phyloP scores from a whole-genome alignment of 1,139 yeast genomes.

The Spathaspora sp. region DNA sequence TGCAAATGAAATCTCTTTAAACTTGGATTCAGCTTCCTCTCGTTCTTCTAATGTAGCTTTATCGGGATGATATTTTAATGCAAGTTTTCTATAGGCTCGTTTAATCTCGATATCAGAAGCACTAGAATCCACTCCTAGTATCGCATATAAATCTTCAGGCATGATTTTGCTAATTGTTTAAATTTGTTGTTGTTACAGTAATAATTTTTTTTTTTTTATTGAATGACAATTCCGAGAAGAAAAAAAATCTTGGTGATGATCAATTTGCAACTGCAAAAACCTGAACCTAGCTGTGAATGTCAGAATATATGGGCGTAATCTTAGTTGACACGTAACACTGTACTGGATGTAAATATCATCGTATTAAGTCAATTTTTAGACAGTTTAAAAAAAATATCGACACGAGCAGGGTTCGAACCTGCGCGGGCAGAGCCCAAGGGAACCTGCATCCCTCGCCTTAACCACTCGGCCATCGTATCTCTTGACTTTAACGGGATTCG shows the following conservation, averaged over 20 bases:
- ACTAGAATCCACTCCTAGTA: constrained; percentile 62
- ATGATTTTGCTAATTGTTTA: not conserved
- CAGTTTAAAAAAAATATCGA: constrained; percentile 26
- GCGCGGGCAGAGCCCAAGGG: constrained; percentile 56
- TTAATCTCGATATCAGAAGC: constrained; percentile 70
- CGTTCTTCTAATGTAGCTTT: constrained; percentile 69
- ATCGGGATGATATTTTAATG: constrained; percentile 78
- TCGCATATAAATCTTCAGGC: constrained; percentile 53
- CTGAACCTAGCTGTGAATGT: not conserved
- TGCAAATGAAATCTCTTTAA: constrained; percentile 76
- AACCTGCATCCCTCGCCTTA: constrained; percentile 57
- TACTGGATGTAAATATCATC: too few relatives aligned
- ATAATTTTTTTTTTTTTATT: not conserved
- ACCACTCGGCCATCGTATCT: constrained; percentile 57
- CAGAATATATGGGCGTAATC: too few relatives aligned
- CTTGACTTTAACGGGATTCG: constrained; percentile 4
- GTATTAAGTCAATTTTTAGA: too few relatives aligned
- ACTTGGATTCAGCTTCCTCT: constrained; percentile 65
- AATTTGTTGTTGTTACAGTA: not conserved
- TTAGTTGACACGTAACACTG: too few relatives aligned
- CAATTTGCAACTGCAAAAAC: not conserved
- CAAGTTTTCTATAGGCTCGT: constrained; percentile 73
- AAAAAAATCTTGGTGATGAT: not conserved
- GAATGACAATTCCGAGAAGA: not conserved
- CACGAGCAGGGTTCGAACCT: constrained; percentile 58